These are phyloP conservation scores for Tulasnella sp. DNA, from an alignment of 768 basidiomycete genomes.

Conservation along the genomic window DNA sequence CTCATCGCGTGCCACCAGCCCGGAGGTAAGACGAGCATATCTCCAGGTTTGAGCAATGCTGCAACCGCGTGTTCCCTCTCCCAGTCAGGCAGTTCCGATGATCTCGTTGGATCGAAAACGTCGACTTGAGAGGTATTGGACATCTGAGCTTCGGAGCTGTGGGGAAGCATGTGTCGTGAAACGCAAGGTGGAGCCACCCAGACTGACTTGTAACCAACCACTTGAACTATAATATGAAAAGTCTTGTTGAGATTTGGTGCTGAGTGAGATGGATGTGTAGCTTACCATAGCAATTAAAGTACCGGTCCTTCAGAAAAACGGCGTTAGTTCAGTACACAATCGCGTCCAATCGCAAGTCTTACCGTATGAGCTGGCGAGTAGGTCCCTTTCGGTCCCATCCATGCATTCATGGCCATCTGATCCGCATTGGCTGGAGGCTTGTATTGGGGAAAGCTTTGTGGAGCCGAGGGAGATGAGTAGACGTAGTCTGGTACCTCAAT, in stretches of 20 bases:
- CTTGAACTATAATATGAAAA: constrained; percentile 45
- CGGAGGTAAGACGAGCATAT: constrained; percentile 78
- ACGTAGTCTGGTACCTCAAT: constrained; percentile 81
- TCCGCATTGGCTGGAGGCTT: constrained; percentile 52
- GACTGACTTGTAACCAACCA: constrained; percentile 77
- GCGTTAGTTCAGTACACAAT: constrained; percentile 11
- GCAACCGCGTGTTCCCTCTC: constrained; percentile 49
- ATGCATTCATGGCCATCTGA: constrained; percentile 55
- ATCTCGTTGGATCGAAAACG: constrained; percentile 41
- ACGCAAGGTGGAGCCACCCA: constrained; percentile 73
- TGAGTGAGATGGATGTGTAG: background rate
- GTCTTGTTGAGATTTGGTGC: background rate
- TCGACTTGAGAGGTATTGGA: constrained; percentile 71
- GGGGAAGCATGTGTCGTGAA: constrained; percentile 40
- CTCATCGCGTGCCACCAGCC: constrained; percentile 94
- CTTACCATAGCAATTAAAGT: constrained; percentile 80
- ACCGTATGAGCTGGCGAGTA: constrained; percentile 82
- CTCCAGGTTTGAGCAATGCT: constrained; percentile 62
- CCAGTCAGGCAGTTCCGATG: constrained; percentile 35
- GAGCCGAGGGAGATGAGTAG: constrained; percentile 44
- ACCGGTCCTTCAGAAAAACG: constrained; percentile 58
- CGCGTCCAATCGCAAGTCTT: constrained; percentile 24
- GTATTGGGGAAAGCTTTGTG: constrained; percentile 39
- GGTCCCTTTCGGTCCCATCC: constrained; percentile 71
- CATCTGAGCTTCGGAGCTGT: constrained; percentile 14